These are phyloP conservation scores for Cutaneotrichosporon sp. DNA, from an alignment of 1,284 basidiomycete species.

Conservation along the genomic window DNA sequence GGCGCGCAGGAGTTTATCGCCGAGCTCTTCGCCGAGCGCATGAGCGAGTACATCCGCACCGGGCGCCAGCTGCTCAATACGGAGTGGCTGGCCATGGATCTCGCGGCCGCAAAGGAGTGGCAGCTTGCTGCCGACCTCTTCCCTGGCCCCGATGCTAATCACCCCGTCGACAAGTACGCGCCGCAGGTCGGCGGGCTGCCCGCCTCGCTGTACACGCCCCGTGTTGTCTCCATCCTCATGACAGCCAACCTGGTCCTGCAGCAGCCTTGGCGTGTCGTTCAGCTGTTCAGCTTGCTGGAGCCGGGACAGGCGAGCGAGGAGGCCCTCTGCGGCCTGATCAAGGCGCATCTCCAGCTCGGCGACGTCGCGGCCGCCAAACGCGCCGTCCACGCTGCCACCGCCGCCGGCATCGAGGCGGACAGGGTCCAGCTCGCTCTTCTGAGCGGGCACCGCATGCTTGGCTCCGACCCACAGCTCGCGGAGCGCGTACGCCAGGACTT, in stretches of 20 bases:
- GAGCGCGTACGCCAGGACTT: conserved; percentile 33
- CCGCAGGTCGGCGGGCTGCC: conserved; percentile 20
- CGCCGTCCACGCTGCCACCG: conserved; percentile 6
- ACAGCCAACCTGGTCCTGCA: conserved; percentile 32
- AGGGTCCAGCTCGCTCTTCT: conserved; percentile 39
- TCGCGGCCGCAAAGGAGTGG: conserved; percentile 26
- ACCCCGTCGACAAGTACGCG: background rate
- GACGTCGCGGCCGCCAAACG: conserved; percentile 20
- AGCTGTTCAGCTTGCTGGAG: conserved; percentile 25
- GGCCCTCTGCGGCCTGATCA: conserved; percentile 24
- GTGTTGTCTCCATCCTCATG: conserved; percentile 28
- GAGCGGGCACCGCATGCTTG: conserved; percentile 37
- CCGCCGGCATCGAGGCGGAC: background rate
- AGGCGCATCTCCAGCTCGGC: conserved; percentile 38
- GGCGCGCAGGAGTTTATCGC: conserved; percentile 14
- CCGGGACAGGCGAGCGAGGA: background rate
- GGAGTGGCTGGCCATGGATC: conserved; percentile 24
- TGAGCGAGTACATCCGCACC: conserved; percentile 15
- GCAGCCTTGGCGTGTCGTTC: conserved; percentile 29
- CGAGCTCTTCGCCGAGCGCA: conserved; percentile 22
- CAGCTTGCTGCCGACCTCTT: conserved; percentile 26
- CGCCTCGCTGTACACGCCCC: conserved; percentile 20
- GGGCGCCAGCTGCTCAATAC: conserved; percentile 17
- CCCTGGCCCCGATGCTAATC: conserved; percentile 4
- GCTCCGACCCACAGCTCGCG: conserved; percentile 34